phyloP scores from a whole-genome alignment of 2,329 filamentous ascomycete genomes.

The Setomelanomma holmii region DNA sequence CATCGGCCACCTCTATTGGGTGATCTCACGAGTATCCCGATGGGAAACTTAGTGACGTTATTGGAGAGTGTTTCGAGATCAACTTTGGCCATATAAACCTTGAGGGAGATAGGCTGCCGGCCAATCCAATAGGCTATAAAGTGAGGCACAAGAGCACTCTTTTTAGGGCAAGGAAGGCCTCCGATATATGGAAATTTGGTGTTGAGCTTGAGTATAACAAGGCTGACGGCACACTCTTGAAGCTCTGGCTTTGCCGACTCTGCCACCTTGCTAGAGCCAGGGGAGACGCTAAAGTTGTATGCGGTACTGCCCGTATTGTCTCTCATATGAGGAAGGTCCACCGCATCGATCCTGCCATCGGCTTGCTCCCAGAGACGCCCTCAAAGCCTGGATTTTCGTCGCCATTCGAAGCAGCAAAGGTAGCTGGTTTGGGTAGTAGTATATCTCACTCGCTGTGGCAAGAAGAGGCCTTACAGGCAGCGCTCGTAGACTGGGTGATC shows the following conservation, averaged over 20 bases:
- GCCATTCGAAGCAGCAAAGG: too few relatives aligned
- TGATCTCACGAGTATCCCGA: neutral
- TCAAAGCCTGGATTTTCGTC: neutral
- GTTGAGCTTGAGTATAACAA: too few relatives aligned
- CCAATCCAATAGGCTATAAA: neutral
- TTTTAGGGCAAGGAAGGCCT: too few relatives aligned
- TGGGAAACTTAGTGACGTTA: neutral
- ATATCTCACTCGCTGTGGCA: neutral
- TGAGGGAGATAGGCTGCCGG: too few relatives aligned
- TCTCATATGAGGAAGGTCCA: neutral
- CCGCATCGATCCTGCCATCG: neutral
- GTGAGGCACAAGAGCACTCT: neutral
- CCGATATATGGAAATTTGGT: too few relatives aligned
- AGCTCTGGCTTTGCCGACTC: neutral
- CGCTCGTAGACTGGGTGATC: neutral
- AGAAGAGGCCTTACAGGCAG: neutral
- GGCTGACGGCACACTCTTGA: too few relatives aligned
- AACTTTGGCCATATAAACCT: neutral
- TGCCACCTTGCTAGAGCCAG: neutral
- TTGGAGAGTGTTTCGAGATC: neutral
- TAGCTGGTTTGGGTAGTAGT: neutral
- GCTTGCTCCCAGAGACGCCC: neutral
- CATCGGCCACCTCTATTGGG: neutral
- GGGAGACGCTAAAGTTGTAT: neutral
- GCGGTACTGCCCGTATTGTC: neutral